phyloP scores from a whole-genome alignment of 768 basidiomycete genomes.

The Russula dissimulans region DNA sequence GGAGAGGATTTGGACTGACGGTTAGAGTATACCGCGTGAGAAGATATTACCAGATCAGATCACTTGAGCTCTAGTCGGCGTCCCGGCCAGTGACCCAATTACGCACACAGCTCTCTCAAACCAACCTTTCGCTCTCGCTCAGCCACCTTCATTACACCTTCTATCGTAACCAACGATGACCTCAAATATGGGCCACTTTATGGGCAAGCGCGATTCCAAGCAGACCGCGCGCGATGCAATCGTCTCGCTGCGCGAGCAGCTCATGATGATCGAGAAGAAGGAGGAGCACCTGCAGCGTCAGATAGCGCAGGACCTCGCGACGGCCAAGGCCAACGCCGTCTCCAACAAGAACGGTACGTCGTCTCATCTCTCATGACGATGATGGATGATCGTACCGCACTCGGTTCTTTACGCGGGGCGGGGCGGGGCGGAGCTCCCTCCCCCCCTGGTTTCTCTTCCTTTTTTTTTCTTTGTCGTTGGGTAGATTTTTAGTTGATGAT shows the following conservation, averaged over 20 bases:
- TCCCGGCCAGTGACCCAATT: neutral
- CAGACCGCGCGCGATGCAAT: conserved; percentile 88
- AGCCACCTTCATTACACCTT: neutral
- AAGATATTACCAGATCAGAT: neutral
- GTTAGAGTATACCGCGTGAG: neutral
- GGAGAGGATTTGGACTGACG: too few species aligned
- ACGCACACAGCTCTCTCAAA: neutral
- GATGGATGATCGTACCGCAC: too few species aligned
- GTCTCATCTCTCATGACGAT: too few species aligned
- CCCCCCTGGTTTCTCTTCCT: too few species aligned
- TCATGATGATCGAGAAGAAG: conserved; percentile 98
- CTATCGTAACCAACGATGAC: conserved; percentile 14
- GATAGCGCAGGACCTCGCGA: conserved; percentile 89
- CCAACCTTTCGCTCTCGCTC: neutral
- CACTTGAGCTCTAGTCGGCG: neutral
- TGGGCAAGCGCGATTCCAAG: conserved; percentile 72
- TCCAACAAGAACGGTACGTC: conserved; percentile 83
- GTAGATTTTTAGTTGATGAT: too few species aligned
- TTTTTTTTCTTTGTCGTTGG: too few species aligned
- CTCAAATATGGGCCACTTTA: conserved; percentile 77
- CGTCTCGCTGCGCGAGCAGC: conserved; percentile 83
- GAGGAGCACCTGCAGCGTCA: conserved; percentile 95
- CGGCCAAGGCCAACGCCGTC: conserved; percentile 87
- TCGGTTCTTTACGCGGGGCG: too few species aligned
- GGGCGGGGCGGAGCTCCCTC: neutral